A percentile compares a stretch with the other conserved stretches of the same genome.
Evolutionary conservation across 495 filamentous ascomycete genomes (phyloP).

Genomic region (Chaetomidium leptoderma): DNA sequence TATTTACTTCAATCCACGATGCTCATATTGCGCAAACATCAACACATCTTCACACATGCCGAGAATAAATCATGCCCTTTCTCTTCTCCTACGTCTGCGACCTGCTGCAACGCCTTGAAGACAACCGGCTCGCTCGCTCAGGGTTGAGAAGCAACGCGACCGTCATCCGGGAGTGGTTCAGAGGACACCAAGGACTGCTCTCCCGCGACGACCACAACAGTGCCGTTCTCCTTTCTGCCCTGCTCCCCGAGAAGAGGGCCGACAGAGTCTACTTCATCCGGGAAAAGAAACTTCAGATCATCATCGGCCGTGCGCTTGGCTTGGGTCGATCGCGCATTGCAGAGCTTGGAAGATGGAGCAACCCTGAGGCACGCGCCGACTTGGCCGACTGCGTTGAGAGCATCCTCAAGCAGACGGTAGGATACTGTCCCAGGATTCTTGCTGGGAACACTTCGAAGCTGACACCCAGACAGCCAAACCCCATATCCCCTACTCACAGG

Average conservation of each 20-base stretch:
- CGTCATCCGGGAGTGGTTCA: conserved; percentile 58
- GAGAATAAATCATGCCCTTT: conserved; percentile 51
- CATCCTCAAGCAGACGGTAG: conserved; percentile 61
- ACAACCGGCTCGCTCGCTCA: conserved; percentile 19
- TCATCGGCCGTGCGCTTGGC: conserved; percentile 59
- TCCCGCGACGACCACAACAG: conserved; percentile 48
- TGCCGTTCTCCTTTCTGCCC: conserved; percentile 61
- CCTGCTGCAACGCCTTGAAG: conserved; percentile 52
- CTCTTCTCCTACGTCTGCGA: conserved; percentile 58
- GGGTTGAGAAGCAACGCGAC: conserved; percentile 12
- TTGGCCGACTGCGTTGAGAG: conserved; percentile 65
- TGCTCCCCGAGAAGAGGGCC: conserved; percentile 68
- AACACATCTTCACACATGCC: neutral
- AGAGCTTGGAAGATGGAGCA: conserved; percentile 59
- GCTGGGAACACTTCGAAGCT: conserved; percentile 9
- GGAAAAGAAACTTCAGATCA: conserved; percentile 52
- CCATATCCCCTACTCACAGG: conserved; percentile 27
- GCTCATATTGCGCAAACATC: neutral
- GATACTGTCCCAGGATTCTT: conserved; percentile 18
- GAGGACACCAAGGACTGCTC: conserved; percentile 48
- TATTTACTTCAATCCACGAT: neutral
- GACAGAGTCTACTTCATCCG: conserved; percentile 73
- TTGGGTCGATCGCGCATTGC: conserved; percentile 56
- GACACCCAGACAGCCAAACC: conserved; percentile 35
- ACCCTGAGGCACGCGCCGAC: conserved; percentile 53